Conservation (phyloP, 176 grass and related monocot genomes). For the Typha latifolia region DNA sequence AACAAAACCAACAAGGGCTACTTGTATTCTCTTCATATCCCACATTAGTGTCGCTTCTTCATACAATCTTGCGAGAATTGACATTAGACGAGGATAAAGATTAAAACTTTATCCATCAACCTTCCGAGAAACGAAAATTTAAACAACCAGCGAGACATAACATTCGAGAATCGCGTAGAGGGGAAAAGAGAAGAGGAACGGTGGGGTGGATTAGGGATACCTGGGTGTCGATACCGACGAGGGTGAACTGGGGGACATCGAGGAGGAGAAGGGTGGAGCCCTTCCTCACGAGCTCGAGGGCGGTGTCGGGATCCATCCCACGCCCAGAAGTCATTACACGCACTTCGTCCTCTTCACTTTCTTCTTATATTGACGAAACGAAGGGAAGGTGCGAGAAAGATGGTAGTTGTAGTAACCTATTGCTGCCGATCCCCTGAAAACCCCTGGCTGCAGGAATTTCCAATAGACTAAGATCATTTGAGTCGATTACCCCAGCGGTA, state of each 20-base stretch:
- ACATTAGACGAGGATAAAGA: too few relatives aligned
- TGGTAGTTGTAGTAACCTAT: neutral
- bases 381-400: neutral
- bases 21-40: neutral
- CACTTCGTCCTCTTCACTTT: neutral
- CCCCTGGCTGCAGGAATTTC: too few relatives aligned
- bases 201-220: constrained; percentile 10
- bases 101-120: too few relatives aligned
- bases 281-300: constrained; percentile 60
- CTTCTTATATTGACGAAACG: neutral
- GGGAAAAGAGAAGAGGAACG: neutral
- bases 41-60: too few relatives aligned
- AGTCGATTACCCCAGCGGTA: too few relatives aligned
- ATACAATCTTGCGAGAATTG: too few relatives aligned
- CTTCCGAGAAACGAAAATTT: neutral
- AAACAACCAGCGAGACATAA: neutral
- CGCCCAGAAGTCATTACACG: constrained; percentile 13
- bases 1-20: neutral
- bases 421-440: too few relatives aligned
- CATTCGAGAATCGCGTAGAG: neutral
- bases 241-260: constrained; percentile 64
- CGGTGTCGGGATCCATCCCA: constrained; percentile 45
- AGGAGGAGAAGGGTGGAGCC: constrained; percentile 70
- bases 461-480: too few relatives aligned
- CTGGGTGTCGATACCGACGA: constrained; percentile 81